These are phyloP conservation scores for Hortaea werneckii DNA, from an alignment of 2,329 filamentous ascomycete genomes.

Conservation along the genomic window DNA sequence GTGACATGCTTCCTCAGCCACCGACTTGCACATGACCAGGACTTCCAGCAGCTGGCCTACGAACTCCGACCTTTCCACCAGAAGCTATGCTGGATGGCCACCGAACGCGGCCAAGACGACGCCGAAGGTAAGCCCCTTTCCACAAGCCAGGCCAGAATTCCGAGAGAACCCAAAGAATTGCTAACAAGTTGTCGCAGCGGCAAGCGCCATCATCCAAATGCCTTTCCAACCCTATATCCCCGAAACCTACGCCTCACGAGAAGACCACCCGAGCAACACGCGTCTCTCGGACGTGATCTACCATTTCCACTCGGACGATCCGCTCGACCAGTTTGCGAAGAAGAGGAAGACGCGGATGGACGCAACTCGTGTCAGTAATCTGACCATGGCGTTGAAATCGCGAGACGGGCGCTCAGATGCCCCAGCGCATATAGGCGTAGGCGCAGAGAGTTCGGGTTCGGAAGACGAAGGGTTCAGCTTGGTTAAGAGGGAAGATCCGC, in stretches of 20 bases:
- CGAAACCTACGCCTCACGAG: slow-evolving; percentile 15
- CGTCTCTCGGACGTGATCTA: slow-evolving; percentile 6
- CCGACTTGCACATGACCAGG: slow-evolving; percentile 23
- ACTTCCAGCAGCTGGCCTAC: slow-evolving; percentile 28
- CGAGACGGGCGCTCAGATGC: background rate
- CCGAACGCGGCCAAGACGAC: slow-evolving; percentile 29
- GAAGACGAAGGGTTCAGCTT: background rate
- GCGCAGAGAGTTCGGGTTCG: background rate
- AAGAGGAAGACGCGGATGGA: background rate
- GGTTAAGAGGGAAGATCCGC: background rate
- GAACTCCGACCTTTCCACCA: slow-evolving; percentile 30
- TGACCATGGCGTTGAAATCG: background rate
- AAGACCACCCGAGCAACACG: slow-evolving; percentile 5
- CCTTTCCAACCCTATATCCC: slow-evolving; percentile 17
- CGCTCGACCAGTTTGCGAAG: background rate
- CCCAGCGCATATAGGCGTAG: no score
- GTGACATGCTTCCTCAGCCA: slow-evolving; percentile 30
- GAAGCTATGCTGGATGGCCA: slow-evolving; percentile 30
- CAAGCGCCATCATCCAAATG: slow-evolving; percentile 22
- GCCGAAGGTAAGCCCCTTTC: slow-evolving; percentile 26
- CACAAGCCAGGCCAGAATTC: background rate
- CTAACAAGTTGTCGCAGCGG: slow-evolving; percentile 11
- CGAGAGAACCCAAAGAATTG: background rate
- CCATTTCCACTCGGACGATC: slow-evolving; percentile 5
- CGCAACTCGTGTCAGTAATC: background rate